These are phyloP conservation scores for Thoreauomyces humboldtii DNA, from an alignment of 192 early-diverging fungal genomes.

Conservation along the genomic window DNA sequence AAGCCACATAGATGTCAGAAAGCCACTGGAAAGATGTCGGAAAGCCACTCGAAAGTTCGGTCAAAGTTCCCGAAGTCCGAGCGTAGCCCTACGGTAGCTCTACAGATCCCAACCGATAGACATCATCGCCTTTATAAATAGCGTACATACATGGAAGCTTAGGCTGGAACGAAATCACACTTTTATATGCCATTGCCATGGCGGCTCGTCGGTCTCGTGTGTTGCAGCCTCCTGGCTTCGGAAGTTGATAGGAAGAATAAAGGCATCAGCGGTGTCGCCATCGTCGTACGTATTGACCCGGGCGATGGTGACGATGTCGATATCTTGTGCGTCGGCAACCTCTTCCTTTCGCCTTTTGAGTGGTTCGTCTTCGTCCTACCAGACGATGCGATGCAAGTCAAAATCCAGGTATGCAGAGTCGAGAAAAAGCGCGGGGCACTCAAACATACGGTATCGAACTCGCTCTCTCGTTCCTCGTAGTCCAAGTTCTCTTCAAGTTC, in stretches of 20 bases:
- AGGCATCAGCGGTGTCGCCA: neutral
- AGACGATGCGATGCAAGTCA: neutral
- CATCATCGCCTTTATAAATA: too few species aligned
- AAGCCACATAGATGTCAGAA: too few species aligned
- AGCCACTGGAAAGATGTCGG: too few species aligned
- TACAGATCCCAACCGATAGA: too few species aligned
- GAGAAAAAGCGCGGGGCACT: neutral
- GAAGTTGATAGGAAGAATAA: neutral
- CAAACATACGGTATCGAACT: slow-evolving; percentile 66
- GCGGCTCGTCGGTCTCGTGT: neutral
- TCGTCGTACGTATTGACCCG: slow-evolving; percentile 15
- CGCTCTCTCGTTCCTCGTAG: slow-evolving; percentile 89
- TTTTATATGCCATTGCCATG: slow-evolving; percentile 20
- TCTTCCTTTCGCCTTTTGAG: neutral
- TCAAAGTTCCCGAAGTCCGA: too few species aligned
- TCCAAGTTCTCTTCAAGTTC: slow-evolving; percentile 95
- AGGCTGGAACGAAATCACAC: too few species aligned
- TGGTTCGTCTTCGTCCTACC: neutral
- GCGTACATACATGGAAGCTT: too few species aligned
- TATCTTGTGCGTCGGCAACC: neutral
- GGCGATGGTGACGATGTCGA: slow-evolving; percentile 19
- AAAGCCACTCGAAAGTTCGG: too few species aligned
- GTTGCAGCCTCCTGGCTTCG: neutral
- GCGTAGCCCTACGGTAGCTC: too few species aligned
- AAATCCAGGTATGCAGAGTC: neutral